Percentiles rank a stretch among this genome's conserved stretches.
These are phyloP conservation scores for Quercus lobata DNA, from an alignment of 331 rosid species.

Conservation along the genomic window DNA sequence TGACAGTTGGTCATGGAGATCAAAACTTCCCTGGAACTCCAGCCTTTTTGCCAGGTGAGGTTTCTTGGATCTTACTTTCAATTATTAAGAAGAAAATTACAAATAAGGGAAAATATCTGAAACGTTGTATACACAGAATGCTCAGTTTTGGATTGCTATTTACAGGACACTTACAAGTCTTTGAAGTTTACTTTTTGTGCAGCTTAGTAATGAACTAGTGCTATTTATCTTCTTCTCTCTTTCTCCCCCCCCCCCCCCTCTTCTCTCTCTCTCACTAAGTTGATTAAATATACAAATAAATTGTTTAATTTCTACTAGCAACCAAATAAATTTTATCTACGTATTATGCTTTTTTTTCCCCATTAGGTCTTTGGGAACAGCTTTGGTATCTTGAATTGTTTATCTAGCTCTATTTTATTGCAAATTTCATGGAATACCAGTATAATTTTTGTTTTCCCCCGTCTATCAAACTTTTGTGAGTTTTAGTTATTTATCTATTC, in stretches of 20 bases:
- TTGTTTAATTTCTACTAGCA: background rate
- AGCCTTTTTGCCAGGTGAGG: slow-evolving; percentile 83
- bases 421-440: background rate
- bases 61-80: background rate
- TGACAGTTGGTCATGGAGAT: slow-evolving; percentile 67
- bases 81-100: background rate
- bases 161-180: background rate
- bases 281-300: background rate
- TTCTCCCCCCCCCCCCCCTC: too few species aligned
- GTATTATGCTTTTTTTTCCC: background rate
- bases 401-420: background rate
- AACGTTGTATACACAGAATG: background rate
- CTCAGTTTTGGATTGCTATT: background rate
- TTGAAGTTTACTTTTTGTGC: background rate
- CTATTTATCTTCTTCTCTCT: background rate
- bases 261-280: background rate
- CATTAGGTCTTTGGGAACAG: background rate
- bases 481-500: background rate
- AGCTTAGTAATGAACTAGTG: background rate
- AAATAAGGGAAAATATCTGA: background rate
- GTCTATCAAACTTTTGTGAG: background rate
- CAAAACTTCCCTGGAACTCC: slow-evolving; percentile 70
- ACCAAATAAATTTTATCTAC: background rate
- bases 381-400: background rate
- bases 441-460: background rate